phyloP scores from a whole-genome alignment of 768 basidiomycete genomes.

The Calocera viscosa region DNA sequence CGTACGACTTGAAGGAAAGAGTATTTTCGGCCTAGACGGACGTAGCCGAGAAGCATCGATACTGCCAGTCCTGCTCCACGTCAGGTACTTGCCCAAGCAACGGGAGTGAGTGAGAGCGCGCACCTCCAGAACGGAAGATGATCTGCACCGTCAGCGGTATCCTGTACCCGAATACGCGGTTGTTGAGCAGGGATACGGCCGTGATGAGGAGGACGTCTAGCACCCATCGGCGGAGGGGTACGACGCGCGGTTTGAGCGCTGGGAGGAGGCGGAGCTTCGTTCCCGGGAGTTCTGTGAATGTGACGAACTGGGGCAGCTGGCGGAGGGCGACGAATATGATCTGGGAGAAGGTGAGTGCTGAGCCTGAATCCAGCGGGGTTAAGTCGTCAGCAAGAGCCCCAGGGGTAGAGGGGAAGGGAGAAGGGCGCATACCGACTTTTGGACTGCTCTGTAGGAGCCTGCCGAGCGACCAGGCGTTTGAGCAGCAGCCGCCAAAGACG shows the following conservation, averaged over 20 bases:
- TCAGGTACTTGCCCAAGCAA: background rate
- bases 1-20: constrained; percentile 42
- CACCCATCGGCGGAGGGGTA: constrained; percentile 56
- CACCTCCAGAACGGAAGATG: constrained; percentile 74
- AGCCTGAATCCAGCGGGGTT: constrained; percentile 34
- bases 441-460: constrained; percentile 57
- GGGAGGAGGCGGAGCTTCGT: constrained; percentile 31
- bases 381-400: too few species aligned
- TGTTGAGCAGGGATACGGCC: constrained; percentile 59
- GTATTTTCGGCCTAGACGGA: constrained; percentile 50
- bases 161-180: constrained; percentile 64
- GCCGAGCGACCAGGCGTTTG: constrained; percentile 74
- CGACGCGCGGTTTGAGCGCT: constrained; percentile 47
- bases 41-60: constrained; percentile 59
- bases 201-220: constrained; percentile 58
- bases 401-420: background rate
- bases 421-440: constrained; percentile 40
- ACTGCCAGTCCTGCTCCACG: constrained; percentile 48
- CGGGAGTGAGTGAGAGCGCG: constrained; percentile 13
- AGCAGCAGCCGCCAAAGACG: constrained; percentile 75
- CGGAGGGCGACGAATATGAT: constrained; percentile 65
- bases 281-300: constrained; percentile 24
- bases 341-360: constrained; percentile 74
- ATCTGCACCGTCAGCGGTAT: constrained; percentile 71
- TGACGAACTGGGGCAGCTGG: constrained; percentile 51